Base-by-base conservation (phyloP, 1,139 yeast species). In the Candida gigantensis region DNA sequence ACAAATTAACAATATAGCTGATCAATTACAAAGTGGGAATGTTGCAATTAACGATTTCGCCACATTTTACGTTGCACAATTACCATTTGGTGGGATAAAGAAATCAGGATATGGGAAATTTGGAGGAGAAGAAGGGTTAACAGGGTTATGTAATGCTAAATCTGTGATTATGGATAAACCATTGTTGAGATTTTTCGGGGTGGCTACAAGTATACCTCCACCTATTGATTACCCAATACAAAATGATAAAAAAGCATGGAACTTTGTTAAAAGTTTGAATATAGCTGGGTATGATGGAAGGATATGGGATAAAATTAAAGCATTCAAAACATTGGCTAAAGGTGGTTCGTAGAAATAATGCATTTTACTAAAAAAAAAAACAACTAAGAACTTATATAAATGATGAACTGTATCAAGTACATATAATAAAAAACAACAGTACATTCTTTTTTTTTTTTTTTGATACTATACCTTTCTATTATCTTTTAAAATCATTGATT, bases 41-140 rank as follows among this genome's bases (percentile, higher is more conserved):
- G 96, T 92, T 31, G 96, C 97, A 5, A 86, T 92, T 44, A 92
- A 92, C 58, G 98, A 92, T 62, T 92, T 92, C 70, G 98, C 97
- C 5, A 90, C 97, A 0, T 92, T 79, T 55, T 90, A 90, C 52
- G 88, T 92, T 21, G 92, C 97, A 46, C 97, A 92, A 62, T 72
- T 90, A 49, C 98, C 98, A 26, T 92, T 92, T 65, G 98, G 98
- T 38, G 98, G 98, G 19, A 77, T 78, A 21, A 84, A 84, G 50
- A 92, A 90, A 34, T 85, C 96, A 6, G 98, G 98, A 0, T 92
- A 88, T 54, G 97, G 97, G 37, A 90, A 89, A 57, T 92, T 92
- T 65, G 96, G 96, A 19, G 97, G 98, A 26, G 95, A 84, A 56
- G 98, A 92, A 68, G 98, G 97, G 1, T 68, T 92, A 25, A 77